Base-by-base conservation (phyloP, 371 early-diverging fungal genomes). In the Saksenaea oblongispora region DNA sequence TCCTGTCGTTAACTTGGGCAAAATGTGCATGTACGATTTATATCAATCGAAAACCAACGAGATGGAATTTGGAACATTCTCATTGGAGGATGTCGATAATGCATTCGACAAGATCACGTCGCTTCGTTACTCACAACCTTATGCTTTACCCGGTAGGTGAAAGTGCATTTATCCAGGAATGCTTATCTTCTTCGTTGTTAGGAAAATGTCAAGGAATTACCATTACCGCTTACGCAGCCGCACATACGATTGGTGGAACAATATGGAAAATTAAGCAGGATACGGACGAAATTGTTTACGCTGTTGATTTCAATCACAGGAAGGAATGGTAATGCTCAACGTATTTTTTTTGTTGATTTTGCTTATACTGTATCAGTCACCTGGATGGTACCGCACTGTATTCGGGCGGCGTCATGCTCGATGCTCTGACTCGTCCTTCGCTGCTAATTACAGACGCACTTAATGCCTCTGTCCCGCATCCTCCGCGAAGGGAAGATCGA, bases 231-330 rank as follows among this genome's bases (percentile, higher is more conserved):
- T 93, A 92, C 73, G 84, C 92, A 36, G 98, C 98, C 15, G 99
- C 99, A 7, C 96, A 98, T 72, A 91, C 98, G 0, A 81, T 99
- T 55, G 99, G 99, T 69, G 99, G 98, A 41, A 92, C 98, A 0
- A 82, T 99, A 28, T 99, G 98, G 98, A 95, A 93, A 68, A 95
- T 99, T 58, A 89, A 89, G 62, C 95, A 94, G 69, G 96, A 93
- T 57, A 89, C 93, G 7, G 97, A 99, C 60, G 91, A 92, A 22
- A 93, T 99, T 64, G 83, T 99, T 2, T 95, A 99, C 70, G 97
- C 96, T 1, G 95, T 97, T 27, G 95, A 98, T 71, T 93, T 93
- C 70, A 99, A 99, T 73, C 98, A 98, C 77, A 84, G 91, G 63
- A 94, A 92, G 70, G 99, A 99, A 80, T 81, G 87, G 93, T 92